Conservation (phyloP, 2,329 filamentous ascomycete genomes). For the Ceratocystis variospora region DNA sequence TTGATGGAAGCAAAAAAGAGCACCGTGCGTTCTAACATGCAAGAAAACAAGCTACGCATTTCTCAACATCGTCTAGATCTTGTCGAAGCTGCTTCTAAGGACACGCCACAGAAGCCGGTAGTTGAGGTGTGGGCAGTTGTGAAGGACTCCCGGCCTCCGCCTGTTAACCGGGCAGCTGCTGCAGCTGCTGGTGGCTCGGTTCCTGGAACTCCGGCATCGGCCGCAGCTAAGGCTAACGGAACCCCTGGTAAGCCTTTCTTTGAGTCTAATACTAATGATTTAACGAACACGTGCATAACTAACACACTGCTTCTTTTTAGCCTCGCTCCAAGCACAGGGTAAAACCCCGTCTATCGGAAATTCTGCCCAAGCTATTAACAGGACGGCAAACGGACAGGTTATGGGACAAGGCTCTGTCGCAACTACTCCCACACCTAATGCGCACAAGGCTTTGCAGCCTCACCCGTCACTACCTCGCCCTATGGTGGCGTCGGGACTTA, state of each 20-base stretch:
- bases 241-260: conserved; percentile 1
- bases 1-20: conserved; percentile 63
- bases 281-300: not conserved
- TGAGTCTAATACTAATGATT: not conserved
- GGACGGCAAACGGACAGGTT: conserved; percentile 19
- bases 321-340: conserved; percentile 21
- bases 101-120: conserved; percentile 73
- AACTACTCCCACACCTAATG: not conserved
- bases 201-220: conserved; percentile 7
- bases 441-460: conserved; percentile 9
- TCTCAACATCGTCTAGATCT: conserved; percentile 61
- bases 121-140: conserved; percentile 59
- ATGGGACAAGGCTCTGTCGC: conserved; percentile 21
- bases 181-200: not conserved
- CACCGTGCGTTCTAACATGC: conserved; percentile 62
- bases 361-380: not conserved
- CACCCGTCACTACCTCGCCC: conserved; percentile 10
- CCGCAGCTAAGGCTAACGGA: conserved; percentile 12
- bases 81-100: conserved; percentile 66
- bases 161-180: conserved; percentile 13
- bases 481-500: not conserved
- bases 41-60: conserved; percentile 51
- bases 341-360: not conserved
- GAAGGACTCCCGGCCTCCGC: conserved; percentile 19
- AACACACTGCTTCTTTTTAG: conserved; percentile 7